A percentile compares a stretch with the other conserved stretches of the same genome.
These are phyloP conservation scores for Jaminaea rosea DNA, from an alignment of 1,284 basidiomycete genomes.

Conservation along the genomic window DNA sequence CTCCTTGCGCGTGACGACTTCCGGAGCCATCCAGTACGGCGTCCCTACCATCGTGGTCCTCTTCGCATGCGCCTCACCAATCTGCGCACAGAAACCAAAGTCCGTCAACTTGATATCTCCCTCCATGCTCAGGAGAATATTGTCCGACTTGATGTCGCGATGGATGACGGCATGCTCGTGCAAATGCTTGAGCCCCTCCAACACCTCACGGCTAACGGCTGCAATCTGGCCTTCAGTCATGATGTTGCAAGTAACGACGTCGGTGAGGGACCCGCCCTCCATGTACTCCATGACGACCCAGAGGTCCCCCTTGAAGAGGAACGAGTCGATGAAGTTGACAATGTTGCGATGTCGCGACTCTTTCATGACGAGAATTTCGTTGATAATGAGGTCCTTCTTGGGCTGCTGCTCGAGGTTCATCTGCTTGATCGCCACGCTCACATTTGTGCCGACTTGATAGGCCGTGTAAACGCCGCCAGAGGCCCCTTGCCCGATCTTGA, in stretches of 20 bases:
- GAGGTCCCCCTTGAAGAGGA: slow-evolving; percentile 90
- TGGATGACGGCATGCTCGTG: slow-evolving; percentile 93
- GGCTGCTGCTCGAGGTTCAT: slow-evolving; percentile 99
- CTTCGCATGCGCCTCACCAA: slow-evolving; percentile 82
- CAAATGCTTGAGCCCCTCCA: slow-evolving; percentile 81
- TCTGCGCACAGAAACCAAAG: slow-evolving; percentile 97
- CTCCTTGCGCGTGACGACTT: slow-evolving; percentile 95
- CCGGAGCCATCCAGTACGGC: slow-evolving; percentile 99
- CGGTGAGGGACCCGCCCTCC: slow-evolving; percentile 82
- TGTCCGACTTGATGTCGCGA: slow-evolving; percentile 96
- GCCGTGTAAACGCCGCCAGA: slow-evolving; percentile 97
- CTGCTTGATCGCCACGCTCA: slow-evolving; percentile 96
- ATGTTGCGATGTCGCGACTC: slow-evolving; percentile 92
- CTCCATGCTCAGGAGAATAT: slow-evolving; percentile 79
- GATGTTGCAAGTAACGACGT: slow-evolving; percentile 90
- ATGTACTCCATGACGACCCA: slow-evolving; percentile 99
- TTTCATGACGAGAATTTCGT: slow-evolving; percentile 98
- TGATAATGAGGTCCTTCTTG: slow-evolving; percentile 99
- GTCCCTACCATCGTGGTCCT: slow-evolving; percentile 99
- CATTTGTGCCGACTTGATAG: slow-evolving; percentile 85
- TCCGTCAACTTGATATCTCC: slow-evolving; percentile 98
- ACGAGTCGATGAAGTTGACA: slow-evolving; percentile 98
- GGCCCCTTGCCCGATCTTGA: slow-evolving; percentile 98
- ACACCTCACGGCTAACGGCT: slow-evolving; percentile 79
- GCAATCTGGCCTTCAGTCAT: slow-evolving; percentile 92